Evolutionary conservation across 2,329 filamentous ascomycete species (phyloP).

Genomic region (Colletotrichum liaoningense): DNA sequence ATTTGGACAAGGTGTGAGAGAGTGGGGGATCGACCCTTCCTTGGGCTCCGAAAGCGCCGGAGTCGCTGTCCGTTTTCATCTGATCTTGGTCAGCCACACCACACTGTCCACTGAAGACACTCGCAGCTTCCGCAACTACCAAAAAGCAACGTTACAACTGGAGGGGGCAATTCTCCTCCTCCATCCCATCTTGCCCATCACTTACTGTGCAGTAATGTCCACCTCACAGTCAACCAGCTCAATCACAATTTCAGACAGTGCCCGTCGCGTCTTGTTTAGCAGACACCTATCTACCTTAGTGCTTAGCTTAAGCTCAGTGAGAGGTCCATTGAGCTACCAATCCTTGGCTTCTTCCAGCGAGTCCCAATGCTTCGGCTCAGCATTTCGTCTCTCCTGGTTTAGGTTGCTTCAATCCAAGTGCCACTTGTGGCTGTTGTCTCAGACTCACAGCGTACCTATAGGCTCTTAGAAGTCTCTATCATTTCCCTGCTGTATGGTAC

Average conservation of each 20-base stretch:
- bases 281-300: neutral
- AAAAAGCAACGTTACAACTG: constrained; percentile 36
- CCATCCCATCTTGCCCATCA: neutral
- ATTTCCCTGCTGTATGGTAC: neutral
- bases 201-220: neutral
- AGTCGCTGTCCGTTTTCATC: constrained; percentile 23
- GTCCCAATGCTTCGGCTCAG: constrained; percentile 10
- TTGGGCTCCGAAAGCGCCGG: neutral
- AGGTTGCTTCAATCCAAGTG: neutral
- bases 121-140: neutral
- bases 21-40: constrained; percentile 8
- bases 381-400: neutral
- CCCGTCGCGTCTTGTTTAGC: neutral
- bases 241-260: constrained; percentile 2
- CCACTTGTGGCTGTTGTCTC: neutral
- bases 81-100: constrained; percentile 23
- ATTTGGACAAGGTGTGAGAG: neutral
- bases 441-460: neutral
- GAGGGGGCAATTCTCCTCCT: constrained; percentile 24
- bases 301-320: neutral
- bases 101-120: neutral
- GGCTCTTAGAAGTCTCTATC: neutral
- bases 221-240: neutral
- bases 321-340: neutral
- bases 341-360: neutral